Base-by-base conservation (phyloP, 768 basidiomycete species). In the Russula compacta region DNA sequence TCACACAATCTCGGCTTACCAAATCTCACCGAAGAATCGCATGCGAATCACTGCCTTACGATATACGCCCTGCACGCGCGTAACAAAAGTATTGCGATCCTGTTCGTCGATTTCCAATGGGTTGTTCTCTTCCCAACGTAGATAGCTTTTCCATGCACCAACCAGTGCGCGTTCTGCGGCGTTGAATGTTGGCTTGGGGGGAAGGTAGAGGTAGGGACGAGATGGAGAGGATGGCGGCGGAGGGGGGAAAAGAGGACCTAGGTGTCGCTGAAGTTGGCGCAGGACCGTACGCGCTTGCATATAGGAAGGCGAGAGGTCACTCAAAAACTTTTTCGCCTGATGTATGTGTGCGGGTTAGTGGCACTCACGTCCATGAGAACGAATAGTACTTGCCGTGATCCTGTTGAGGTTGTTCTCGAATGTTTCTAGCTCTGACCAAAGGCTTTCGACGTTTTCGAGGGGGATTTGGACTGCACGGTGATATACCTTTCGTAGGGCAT, bases 81-180 rank as follows among this genome's bases (percentile, higher is more conserved):
- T 79, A 51, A 85, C 78, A 42, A 97, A 73, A 8, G 80, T 79
- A 1, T 77, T 73, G 62, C 81, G 79, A 67, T 95, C 92, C 69
- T 84, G 86, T 54, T 90, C 89, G 64, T 95, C 92, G 43, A 98
- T 83, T 72, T 93, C 92, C 55, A 98, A 80, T 0, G 94, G 95
- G 69, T 99, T 98, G 66, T 80, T 81, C 72, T 95, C 92, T 73
- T 99, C 95, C 89, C 90, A 98, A 67, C 93, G 93, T 40, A 98
- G 75, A 71, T 98, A 98, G 1, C 81, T 77, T 68, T 92, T 91
- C 97, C 97, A 99, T 29, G 83, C 82, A 24, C 85, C 83, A n/a
- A 93, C 83, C 33, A 88, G 79, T 15, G 80, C 79, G 48, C 89
- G 79, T 68, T 97, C 93, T 1, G 80, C 76, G 1, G 80, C 74